Base-by-base conservation (phyloP, 78 protist genomes). In the Mantamonas sphyraenae region DNA sequence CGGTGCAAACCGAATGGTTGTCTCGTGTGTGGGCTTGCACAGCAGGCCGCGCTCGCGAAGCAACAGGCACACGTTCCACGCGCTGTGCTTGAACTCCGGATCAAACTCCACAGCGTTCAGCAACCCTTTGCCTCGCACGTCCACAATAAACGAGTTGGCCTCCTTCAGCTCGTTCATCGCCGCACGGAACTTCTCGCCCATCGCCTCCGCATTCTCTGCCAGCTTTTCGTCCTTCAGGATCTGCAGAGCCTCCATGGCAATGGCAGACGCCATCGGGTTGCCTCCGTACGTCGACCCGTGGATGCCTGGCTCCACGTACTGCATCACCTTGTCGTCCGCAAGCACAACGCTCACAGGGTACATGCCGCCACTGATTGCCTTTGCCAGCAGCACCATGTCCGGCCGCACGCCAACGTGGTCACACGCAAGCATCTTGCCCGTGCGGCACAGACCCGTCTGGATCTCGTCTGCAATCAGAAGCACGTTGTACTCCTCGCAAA, bases 201-300 rank as follows among this genome's bases (percentile, higher is more conserved):
- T 45, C 35, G 31, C 50, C 19, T 37, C n/a, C 37, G 86, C 62
- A 73, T 43, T 67, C 56, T 85, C 91, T 16, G 77, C 82, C n/a
- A 96, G 88, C 19, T 71, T 57, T 78, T 96, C 98, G 3, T 94
- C 97, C 30, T 24, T 10, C 33, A 96, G 47, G 33, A 94, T 95
- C 31, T 82, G 33, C 59, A 96, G 83, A 2, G 99, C 93, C 19
- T 75, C 98, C 70, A 88, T 78, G 56, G 91, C 96, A 0, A 93
- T 96, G 22, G 90, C 84, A 47, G 90, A 83, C 8, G 91, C 96
- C 26, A 95, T 33, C 26, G 98, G 98, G 79, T 83, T 86, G 55
- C 99, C 99, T 4, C 98, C 99, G 60, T 60, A 97, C 0, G 99
- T 97, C 4, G 87, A 71, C 38, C 97, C 99, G 82, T 97, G 99